A percentile compares a stretch with the other conserved stretches of the same genome.
These are phyloP conservation scores for Gymnopilus dilepis DNA, from an alignment of 768 basidiomycete genomes.

Conservation along the genomic window DNA sequence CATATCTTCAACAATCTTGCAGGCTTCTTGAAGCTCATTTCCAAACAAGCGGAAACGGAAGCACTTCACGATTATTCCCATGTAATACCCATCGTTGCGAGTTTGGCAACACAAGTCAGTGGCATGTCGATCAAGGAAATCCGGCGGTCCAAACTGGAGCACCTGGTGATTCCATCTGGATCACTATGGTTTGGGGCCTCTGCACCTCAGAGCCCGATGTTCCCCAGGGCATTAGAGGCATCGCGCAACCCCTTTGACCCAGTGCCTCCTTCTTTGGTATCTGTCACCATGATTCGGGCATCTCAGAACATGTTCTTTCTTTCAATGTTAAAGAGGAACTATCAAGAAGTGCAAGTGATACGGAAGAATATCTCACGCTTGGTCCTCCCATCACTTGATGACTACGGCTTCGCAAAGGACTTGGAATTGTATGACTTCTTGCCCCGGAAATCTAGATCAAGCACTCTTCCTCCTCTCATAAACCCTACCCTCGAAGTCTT, in stretches of 20 bases:
- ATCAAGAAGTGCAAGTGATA: conserved; percentile 69
- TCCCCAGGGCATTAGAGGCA: conserved; percentile 50
- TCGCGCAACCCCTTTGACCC: conserved; percentile 43
- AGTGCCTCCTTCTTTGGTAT: conserved; percentile 49
- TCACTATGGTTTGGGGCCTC: conserved; percentile 69
- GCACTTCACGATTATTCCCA: conserved; percentile 59
- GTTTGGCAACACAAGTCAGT: conserved; percentile 66
- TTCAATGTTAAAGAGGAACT: conserved; percentile 65
- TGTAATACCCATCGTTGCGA: conserved; percentile 61
- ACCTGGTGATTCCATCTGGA: conserved; percentile 70
- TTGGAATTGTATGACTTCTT: conserved; percentile 54
- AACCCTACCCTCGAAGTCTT: conserved; percentile 40
- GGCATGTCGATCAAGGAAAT: conserved; percentile 76
- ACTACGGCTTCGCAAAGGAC: conserved; percentile 27
- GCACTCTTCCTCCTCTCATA: conserved; percentile 15
- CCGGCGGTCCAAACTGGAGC: conserved; percentile 72
- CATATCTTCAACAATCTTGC: conserved; percentile 72
- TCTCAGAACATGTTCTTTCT: conserved; percentile 75
- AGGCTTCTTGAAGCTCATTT: conserved; percentile 64
- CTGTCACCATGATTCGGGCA: conserved; percentile 65
- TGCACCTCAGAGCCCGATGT: conserved; percentile 64
- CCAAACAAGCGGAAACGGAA: conserved; percentile 49
- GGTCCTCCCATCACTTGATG: conserved; percentile 55
- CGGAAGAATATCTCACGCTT: conserved; percentile 70
- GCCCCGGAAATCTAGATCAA: conserved; percentile 37